A percentile compares a stretch with the other conserved stretches of the same genome.
These are phyloP conservation scores for Neoconidiobolus thromboides DNA, from an alignment of 371 early-diverging fungal genomes.

Conservation along the genomic window DNA sequence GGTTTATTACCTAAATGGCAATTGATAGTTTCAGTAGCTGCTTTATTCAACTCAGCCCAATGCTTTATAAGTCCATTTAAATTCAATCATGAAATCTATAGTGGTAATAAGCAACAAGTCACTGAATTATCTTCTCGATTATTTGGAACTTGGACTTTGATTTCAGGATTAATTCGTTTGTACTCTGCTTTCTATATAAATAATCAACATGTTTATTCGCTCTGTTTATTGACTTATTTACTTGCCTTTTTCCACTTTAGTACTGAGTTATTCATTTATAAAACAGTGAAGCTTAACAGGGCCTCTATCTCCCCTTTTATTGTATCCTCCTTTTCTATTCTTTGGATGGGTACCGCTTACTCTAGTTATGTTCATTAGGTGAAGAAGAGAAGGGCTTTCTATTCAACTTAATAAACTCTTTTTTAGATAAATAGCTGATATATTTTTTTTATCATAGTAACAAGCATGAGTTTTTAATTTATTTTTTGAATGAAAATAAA, in stretches of 20 bases:
- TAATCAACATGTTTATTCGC: slow-evolving; percentile 40
- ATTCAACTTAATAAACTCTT: no score
- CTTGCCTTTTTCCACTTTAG: slow-evolving; percentile 45
- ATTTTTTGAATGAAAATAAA: no score
- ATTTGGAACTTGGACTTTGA: slow-evolving; percentile 65
- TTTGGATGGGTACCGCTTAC: not conserved
- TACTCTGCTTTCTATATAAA: slow-evolving; percentile 56
- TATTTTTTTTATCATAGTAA: no score
- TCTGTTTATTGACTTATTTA: slow-evolving; percentile 48
- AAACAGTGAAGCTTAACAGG: slow-evolving; percentile 39
- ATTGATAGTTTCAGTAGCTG: slow-evolving; percentile 40
- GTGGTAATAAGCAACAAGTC: slow-evolving; percentile 37
- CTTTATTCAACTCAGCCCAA: slow-evolving; percentile 56
- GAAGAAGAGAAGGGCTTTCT: no score
- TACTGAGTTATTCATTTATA: slow-evolving; percentile 46
- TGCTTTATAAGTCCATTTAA: slow-evolving; percentile 40
- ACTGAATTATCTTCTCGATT: slow-evolving; percentile 45
- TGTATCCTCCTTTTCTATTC: slow-evolving; percentile 14
- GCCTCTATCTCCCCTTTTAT: slow-evolving; percentile 41
- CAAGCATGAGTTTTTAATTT: no score
- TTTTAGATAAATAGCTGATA: no score
- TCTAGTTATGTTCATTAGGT: no score
- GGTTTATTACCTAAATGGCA: slow-evolving; percentile 46
- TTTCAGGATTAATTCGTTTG: slow-evolving; percentile 49
- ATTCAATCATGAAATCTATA: slow-evolving; percentile 43